These are phyloP conservation scores for Podospora pseudopauciseta DNA, from an alignment of 495 filamentous ascomycete species.

Conservation along the genomic window DNA sequence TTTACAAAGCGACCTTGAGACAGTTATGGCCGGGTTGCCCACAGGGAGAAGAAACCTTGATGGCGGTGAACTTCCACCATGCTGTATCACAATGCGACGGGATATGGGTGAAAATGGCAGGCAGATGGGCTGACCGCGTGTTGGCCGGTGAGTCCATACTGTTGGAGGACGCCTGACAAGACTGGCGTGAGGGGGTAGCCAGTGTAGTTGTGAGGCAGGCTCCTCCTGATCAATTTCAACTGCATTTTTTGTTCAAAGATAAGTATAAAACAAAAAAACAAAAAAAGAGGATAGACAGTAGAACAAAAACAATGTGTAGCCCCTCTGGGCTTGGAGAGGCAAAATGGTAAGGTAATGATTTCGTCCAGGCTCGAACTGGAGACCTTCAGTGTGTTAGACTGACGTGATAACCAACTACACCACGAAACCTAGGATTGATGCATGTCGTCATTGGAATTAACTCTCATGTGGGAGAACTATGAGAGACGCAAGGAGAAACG, in stretches of 20 bases:
- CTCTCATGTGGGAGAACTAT: not conserved
- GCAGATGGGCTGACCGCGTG: slow-evolving; percentile 16
- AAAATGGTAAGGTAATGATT: not conserved
- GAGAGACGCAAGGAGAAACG: not conserved
- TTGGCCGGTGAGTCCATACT: slow-evolving; percentile 12
- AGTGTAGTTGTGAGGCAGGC: too few species aligned
- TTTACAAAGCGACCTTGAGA: slow-evolving; percentile 22
- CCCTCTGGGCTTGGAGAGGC: not conserved
- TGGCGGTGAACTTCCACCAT: slow-evolving; percentile 21
- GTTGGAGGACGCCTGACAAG: slow-evolving; percentile 4
- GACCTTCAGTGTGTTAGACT: not conserved
- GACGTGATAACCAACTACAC: not conserved
- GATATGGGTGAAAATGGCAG: slow-evolving; percentile 9
- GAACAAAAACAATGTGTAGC: not conserved
- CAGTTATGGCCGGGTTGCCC: slow-evolving; percentile 20
- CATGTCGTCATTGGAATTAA: not conserved
- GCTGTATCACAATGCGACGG: slow-evolving; percentile 16
- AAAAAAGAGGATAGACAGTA: not conserved
- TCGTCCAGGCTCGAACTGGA: not conserved
- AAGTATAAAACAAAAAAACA: not conserved
- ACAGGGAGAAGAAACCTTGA: slow-evolving; percentile 10
- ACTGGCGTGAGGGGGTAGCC: too few species aligned
- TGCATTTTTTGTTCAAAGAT: too few species aligned
- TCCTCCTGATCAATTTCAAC: too few species aligned
- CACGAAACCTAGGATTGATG: not conserved